Conservation (phyloP, 768 basidiomycete genomes). For the Boletus rufocinnamomeus region DNA sequence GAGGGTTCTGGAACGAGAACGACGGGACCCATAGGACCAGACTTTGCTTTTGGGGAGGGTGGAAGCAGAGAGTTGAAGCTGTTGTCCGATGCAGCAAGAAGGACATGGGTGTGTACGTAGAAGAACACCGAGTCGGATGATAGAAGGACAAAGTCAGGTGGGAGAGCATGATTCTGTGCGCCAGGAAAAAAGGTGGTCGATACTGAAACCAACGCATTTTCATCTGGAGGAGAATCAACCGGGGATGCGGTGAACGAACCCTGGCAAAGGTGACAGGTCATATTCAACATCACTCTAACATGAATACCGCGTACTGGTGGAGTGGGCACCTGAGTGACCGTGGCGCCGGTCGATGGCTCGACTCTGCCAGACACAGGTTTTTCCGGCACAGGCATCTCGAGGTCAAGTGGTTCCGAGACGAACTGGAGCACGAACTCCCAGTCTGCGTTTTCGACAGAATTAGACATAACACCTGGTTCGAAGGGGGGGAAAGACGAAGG, state of each 20-base stretch:
- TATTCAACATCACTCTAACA: conserved; percentile 5
- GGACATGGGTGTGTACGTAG: conserved; percentile 66
- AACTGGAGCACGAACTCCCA: conserved; percentile 68
- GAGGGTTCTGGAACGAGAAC: conserved; percentile 62
- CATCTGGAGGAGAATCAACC: conserved; percentile 36
- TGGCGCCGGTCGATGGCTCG: conserved; percentile 15
- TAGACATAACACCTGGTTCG: conserved; percentile 20
- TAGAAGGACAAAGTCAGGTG: conserved; percentile 65
- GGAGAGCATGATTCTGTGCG: conserved; percentile 54
- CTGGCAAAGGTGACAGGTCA: conserved; percentile 20
- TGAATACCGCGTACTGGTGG: conserved; percentile 52
- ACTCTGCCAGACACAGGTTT: conserved; percentile 36
- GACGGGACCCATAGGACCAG: conserved; percentile 52
- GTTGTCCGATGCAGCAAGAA: conserved; percentile 64
- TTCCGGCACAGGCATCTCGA: conserved; percentile 38
- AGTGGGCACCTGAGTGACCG: conserved; percentile 54
- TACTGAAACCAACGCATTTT: conserved; percentile 63
- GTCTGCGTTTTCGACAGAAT: conserved; percentile 46
- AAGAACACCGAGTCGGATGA: conserved; percentile 82
- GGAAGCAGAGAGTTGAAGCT: conserved; percentile 62
- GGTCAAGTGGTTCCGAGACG: conserved; percentile 47
- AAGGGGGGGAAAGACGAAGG: neutral
- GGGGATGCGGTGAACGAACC: conserved; percentile 38
- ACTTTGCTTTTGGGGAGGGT: conserved; percentile 36
- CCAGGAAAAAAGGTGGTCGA: conserved; percentile 83